Evolutionary conservation across 495 filamentous ascomycete species (phyloP).

Genomic region (Bombardia bombarda): DNA sequence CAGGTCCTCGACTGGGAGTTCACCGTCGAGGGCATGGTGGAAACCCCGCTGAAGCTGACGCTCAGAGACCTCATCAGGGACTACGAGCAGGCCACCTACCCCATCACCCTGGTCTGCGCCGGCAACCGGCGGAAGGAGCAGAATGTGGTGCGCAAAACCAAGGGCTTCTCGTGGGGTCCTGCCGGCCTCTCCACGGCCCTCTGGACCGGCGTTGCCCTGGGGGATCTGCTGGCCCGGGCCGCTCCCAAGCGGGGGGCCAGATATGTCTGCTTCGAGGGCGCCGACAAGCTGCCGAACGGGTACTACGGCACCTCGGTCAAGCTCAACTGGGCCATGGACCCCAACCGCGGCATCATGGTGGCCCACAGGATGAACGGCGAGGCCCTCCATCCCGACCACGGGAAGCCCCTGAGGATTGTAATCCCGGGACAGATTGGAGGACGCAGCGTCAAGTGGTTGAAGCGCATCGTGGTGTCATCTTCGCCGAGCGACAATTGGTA

Average conservation of each 20-base stretch:
- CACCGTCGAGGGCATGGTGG: constrained; percentile 76
- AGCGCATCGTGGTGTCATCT: constrained; percentile 69
- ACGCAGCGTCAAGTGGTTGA: constrained; percentile 92
- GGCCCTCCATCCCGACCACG: constrained; percentile 75
- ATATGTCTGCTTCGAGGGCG: constrained; percentile 91
- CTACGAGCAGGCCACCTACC: constrained; percentile 79
- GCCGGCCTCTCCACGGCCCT: constrained; percentile 84
- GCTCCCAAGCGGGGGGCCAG: constrained; percentile 62
- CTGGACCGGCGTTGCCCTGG: constrained; percentile 78
- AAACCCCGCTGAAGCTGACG: constrained; percentile 65
- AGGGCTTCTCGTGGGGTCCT: constrained; percentile 94
- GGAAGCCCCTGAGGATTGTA: constrained; percentile 73
- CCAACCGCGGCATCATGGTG: constrained; percentile 79
- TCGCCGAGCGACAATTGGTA: constrained; percentile 92
- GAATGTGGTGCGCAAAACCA: constrained; percentile 83
- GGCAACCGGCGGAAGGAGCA: constrained; percentile 94
- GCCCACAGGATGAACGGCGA: constrained; percentile 94
- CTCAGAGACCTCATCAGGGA: constrained; percentile 66
- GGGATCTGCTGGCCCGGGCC: constrained; percentile 62
- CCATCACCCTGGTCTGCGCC: constrained; percentile 87
- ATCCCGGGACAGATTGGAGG: constrained; percentile 94
- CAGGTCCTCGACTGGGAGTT: constrained; percentile 78
- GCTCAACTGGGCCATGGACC: constrained; percentile 82
- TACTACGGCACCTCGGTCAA: constrained; percentile 86
- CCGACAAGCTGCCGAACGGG: constrained; percentile 84